phyloP scores from a whole-genome alignment of 352 stramenopile genomes.

The Phytopythium mirpurense region DNA sequence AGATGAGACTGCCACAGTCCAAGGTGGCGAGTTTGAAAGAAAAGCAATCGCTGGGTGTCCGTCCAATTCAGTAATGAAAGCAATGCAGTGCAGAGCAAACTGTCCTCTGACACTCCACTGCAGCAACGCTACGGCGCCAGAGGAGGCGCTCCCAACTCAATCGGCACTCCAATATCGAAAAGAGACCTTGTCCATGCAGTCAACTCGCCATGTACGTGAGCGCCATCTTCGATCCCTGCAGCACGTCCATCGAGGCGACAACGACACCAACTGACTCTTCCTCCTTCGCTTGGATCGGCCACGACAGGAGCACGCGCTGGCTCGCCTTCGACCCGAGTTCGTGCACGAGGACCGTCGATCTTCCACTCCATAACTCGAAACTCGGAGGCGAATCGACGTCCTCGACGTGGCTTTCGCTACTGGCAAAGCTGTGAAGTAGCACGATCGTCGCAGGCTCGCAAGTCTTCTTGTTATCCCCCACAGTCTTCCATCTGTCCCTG shows the following conservation, averaged over 20 bases:
- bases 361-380: background rate
- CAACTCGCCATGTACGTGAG: background rate
- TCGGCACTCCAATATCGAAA: too few species aligned
- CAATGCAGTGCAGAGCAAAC: too few species aligned
- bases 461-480: constrained; percentile 83
- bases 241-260: background rate
- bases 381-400: background rate
- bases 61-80: too few species aligned
- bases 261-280: background rate
- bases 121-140: too few species aligned
- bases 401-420: background rate
- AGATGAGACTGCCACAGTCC: too few species aligned
- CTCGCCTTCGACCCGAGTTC: background rate
- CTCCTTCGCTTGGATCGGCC: background rate
- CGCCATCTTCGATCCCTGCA: background rate
- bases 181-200: too few species aligned
- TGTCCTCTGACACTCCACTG: too few species aligned
- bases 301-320: background rate
- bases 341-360: background rate
- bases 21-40: too few species aligned
- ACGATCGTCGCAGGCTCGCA: constrained; percentile 49
- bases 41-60: too few species aligned
- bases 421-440: constrained; percentile 44
- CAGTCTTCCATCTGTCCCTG: constrained; percentile 76
- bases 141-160: too few species aligned